Evolutionary conservation across 345 rosid genomes (phyloP), one percentile per base, ranked within the genome.

Genomic region (Salix koriyanagi): DNA sequence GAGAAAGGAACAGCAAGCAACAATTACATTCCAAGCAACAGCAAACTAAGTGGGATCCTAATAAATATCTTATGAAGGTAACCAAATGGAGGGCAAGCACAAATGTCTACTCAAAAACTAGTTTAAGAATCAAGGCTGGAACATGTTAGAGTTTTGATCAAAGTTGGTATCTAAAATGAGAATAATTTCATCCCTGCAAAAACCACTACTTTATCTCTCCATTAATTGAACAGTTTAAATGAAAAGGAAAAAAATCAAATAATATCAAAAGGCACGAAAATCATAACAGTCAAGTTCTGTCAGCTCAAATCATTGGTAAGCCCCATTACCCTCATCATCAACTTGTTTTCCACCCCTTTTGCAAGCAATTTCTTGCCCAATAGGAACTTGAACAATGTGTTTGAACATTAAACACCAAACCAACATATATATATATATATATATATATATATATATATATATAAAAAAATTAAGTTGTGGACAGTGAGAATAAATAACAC

Each of bases 401-500:
- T 19, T 12, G 52, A 37, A 61, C n/a, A 66, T 48, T 52, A 28
- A 75, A 65, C 76, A 6, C 7, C 12, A 66, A 30, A 65, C 10
- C 5, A 13, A 28, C 32, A 11, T 1, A 6, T 44, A 6, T 44
- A 6, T 44, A 12, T n/a, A 21, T 34, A 34, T 25, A 25, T 25
- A 25, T 25, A 25, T 25, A 25, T 44, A 6, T 44, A 6, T 44
- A 12, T n/a, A 21, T 34, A 34, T 25, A 25, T 25, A 25, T 25
- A 25, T 25, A 25, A n/a, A n/a, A n/a, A n/a, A 12, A 26, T n/a
- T 3, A 70, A 46, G 32, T 21, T 15, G n/a, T 8, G 50, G 72
- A 64, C 54, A 50, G 54, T 14, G 54, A 67, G 58, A 74, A 42
- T 72, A 66, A 69, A 21, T 70, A 70, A 81, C 97, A 74, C 78